phyloP scores from a whole-genome alignment of 495 filamentous ascomycete genomes.

The Evernia prunastri region DNA sequence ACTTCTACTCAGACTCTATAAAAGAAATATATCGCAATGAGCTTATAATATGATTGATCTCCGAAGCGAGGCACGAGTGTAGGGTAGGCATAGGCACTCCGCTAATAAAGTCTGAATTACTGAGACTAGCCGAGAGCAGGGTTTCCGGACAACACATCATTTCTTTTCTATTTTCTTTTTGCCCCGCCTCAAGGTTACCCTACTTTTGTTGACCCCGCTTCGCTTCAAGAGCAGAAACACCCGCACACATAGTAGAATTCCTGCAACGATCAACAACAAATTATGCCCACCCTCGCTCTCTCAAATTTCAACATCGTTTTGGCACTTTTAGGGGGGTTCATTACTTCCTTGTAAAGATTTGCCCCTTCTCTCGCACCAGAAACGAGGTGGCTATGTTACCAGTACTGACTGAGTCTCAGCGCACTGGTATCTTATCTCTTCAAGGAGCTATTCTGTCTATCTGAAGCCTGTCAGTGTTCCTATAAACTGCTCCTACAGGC shows the following conservation, averaged over 20 bases:
- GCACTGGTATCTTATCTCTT: constrained; percentile 81
- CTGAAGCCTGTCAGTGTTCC: constrained; percentile 53
- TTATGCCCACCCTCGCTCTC: constrained; percentile 76
- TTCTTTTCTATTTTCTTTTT: no score
- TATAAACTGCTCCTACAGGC: background rate
- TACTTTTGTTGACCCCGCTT: no score
- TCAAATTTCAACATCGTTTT: constrained; percentile 85
- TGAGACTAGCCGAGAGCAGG: no score
- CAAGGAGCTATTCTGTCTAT: constrained; percentile 88
- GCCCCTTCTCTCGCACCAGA: background rate
- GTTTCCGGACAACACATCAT: no score
- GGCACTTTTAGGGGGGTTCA: constrained; percentile 76
- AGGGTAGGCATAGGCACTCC: no score
- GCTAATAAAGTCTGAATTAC: no score
- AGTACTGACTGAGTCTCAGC: constrained; percentile 8
- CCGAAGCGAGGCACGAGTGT: no score
- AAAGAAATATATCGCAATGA: no score
- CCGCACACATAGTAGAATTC: background rate
- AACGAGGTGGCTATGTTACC: background rate
- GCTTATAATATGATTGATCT: no score
- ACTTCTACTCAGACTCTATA: no score
- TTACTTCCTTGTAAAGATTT: constrained; percentile 57
- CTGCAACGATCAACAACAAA: background rate
- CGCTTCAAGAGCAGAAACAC: no score
- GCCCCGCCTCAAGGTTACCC: no score